Base-by-base conservation (phyloP, 129 eudicot species). In the Flaveria linearis region DNA sequence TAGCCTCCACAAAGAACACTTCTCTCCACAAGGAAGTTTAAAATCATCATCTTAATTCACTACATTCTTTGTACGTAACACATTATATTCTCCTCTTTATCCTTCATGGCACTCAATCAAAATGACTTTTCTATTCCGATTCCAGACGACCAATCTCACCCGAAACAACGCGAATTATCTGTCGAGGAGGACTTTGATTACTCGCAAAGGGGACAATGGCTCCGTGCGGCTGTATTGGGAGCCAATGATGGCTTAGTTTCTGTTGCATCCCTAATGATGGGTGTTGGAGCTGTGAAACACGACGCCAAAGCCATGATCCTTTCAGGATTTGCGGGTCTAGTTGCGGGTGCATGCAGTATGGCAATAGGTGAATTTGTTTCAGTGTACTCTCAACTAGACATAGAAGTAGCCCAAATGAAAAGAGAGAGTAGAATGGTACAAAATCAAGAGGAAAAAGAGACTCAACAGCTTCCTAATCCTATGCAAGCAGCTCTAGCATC, bases 401-500 rank as follows among this genome's bases (percentile, higher is more conserved):
- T 81, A 14, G 75, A 74, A 39, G 50, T 80, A 7, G 69, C 80
- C 50, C 84, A 80, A 73, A 66, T 73, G 71, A 78, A 63, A 39
- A 67, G 88, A 74, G 82, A 63, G 0, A 15, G 15, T 15, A 39
- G 58, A 77, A 30, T 16, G 39, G 22, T 9, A 39, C 46, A 11
- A 11, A 60, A 47, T 22, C 50, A 26, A 3, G 50, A 42, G 39
- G 84, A 22, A 60, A 64, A 36, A 14, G 85, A 78, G 33, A 53
- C 57, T 12, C 77, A 69, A 50, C 71, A 80, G 20, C 76, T 86
- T 9, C 85, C 90, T 1, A 86, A 71, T 64, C 90, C 87, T 9
- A 41, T 74, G 28, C 85, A 81, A 74, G 90, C 90, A 5, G 87
- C 87, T 20, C n/a, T 77, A 13, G 90, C 86, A 0, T 84, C 88